Evolutionary conservation across 176 grass and related monocot genomes (phyloP), one percentile per base, ranked within the genome.

Genomic region (Carex pumila): DNA sequence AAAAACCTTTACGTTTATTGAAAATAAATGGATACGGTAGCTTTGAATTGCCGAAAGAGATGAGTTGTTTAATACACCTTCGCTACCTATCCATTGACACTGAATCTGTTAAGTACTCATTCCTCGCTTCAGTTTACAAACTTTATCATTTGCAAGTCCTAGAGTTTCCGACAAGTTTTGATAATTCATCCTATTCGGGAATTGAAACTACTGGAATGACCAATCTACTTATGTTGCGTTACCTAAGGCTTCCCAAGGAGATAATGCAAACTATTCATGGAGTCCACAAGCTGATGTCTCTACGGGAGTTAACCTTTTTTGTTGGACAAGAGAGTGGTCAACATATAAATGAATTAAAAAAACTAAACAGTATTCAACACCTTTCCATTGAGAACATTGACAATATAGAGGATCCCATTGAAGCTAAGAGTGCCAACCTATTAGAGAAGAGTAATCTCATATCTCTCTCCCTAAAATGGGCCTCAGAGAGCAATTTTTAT

Each of bases 371-470:
- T 32, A 12, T 86, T 1, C 30, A 1, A 3, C 4, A 80, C 3
- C 85, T 91, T 4, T 0, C 29, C 6, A 41, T 91, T 62, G 43
- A 31, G 12, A 61, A 84, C 70, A 75, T 92, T 80, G 77, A 87
- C 1, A 75, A 85, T 5, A 82, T 87, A 66, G 63, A 14, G 29
- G 58, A 11, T 1, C 7, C n/a, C 29, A 17, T 3, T 49, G 87
- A 92, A 47, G 85, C 54, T 19, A 36, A 3, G 17, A 56, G 49
- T 15, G 70, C 71, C 0, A 45, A 80, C 9, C 71, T 92, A 61
- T 15, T 61, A 18, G 6, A 49, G 37, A 89, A 84, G 62, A 58
- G 68, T 5, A 32, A 75, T 77, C 55, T 92, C 39, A 71, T 1
- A 17, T 30, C 66, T 63, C 0, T 91, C 8, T 6, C 12, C 25